Evolutionary conservation across 345 rosid species (phyloP), one percentile per base, ranked within the genome.

Genomic region (Camelina neglecta): DNA sequence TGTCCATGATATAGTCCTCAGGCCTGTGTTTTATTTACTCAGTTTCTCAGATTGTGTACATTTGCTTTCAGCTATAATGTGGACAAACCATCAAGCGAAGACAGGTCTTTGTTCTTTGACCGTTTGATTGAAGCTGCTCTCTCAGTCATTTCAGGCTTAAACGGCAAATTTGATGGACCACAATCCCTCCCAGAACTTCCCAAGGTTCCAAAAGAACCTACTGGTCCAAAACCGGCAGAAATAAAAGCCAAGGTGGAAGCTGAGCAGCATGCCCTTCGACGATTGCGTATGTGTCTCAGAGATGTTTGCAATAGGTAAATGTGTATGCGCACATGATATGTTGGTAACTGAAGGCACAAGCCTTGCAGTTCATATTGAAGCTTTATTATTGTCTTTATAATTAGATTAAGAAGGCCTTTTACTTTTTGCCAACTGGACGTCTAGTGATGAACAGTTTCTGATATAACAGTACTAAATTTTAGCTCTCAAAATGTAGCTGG

Each of bases 221-320:
- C 87, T 79, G 96, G 98, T 65, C 99, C 97, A 13, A 95, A 92
- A 86, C 87, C 88, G 16, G 92, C 98, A 51, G 98, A 95, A 81
- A 67, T 95, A 73, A 93, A 88, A 79, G 96, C 99, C 65, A 88
- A 91, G 88, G 88, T 89, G 67, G 99, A 93, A 85, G 93, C 97
- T 31, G 98, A 95, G 88, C 99, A 95, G 81, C 99, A 95, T 84
- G 94, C 98, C 50, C 97, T 95, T 78, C 93, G 98, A 56, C 86
- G 99, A 59, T 82, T 93, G 73, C 89, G 99, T 70, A 95, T 93
- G 97, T 95, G 99, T 85, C 97, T 95, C 67, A 86, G 98, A 85
- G 99, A 95, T 82, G 72, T 95, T 89, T 95, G 99, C 86, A 95
- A 95, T 65, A 82, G 98, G 98, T 93, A 86, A 85, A 42, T 45